Percentiles rank a stretch among this genome's conserved stretches.
Evolutionary conservation across 202 grass and related monocot genomes (phyloP).

Genomic region (Carex arenaria): DNA sequence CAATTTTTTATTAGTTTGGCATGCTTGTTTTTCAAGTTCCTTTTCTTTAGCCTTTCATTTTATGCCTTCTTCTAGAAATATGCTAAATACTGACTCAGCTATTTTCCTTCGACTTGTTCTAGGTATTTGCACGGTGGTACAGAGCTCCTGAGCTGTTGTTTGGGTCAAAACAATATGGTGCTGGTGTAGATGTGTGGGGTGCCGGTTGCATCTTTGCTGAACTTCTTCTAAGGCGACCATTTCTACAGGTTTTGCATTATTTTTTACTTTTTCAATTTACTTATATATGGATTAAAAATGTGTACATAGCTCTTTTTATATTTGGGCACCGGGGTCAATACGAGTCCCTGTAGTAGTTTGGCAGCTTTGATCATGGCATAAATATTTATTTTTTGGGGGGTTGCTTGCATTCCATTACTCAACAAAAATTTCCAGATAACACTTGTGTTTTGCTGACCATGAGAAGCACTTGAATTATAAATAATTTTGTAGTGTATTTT

Average conservation of each 20-base stretch:
- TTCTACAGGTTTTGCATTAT: constrained; percentile 58
- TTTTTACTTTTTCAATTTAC: constrained; percentile 11
- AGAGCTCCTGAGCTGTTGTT: constrained; percentile 95
- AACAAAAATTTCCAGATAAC: background rate
- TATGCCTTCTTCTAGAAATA: background rate
- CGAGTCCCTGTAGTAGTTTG: background rate
- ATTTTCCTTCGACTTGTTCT: background rate
- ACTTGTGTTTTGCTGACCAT: background rate
- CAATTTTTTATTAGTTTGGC: background rate
- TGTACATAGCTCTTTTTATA: background rate
- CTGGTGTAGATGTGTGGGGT: constrained; percentile 92
- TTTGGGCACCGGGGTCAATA: background rate
- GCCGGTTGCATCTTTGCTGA: constrained; percentile 99
- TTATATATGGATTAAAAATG: background rate
- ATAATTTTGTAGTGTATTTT: background rate
- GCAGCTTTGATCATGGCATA: background rate
- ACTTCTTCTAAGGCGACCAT: constrained; percentile 76
- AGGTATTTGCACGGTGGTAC: constrained; percentile 99
- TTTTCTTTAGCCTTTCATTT: background rate
- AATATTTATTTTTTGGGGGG: background rate
- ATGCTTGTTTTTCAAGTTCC: background rate
- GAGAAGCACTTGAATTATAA: background rate
- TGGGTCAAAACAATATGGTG: constrained; percentile 94
- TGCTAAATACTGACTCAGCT: background rate
- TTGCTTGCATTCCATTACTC: background rate